Evolutionary conservation across 495 filamentous ascomycete species (phyloP).

Genomic region (Penicillium roqueforti): DNA sequence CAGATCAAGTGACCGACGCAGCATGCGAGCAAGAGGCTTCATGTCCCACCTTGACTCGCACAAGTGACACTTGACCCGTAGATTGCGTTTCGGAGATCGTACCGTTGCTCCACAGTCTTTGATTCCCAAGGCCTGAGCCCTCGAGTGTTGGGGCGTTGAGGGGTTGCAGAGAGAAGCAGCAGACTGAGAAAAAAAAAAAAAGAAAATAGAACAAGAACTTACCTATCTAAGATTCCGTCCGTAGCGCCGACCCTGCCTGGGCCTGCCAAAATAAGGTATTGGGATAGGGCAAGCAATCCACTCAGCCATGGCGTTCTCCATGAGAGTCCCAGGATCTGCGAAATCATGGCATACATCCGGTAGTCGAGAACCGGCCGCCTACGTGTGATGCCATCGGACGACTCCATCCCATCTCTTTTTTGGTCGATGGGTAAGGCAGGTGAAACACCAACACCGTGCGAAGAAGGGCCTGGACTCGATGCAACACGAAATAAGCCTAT

Average conservation of each 20-base stretch:
- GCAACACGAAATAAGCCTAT: slow-evolving; percentile 45
- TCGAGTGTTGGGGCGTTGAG: slow-evolving; percentile 15
- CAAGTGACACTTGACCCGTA: slow-evolving; percentile 33
- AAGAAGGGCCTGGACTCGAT: slow-evolving; percentile 26
- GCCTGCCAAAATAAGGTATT: slow-evolving; percentile 65
- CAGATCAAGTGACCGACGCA: slow-evolving; percentile 65
- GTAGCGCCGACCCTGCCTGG: slow-evolving; percentile 69
- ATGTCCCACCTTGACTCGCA: slow-evolving; percentile 27
- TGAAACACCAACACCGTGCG: slow-evolving; percentile 25
- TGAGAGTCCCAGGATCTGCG: slow-evolving; percentile 64
- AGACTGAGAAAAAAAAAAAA: slow-evolving; percentile 13
- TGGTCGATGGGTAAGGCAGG: slow-evolving; percentile 20
- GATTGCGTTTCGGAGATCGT: slow-evolving; percentile 40
- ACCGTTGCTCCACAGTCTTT: slow-evolving; percentile 34
- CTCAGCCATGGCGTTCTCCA: slow-evolving; percentile 81
- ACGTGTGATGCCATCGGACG: slow-evolving; percentile 43
- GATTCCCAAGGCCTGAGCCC: slow-evolving; percentile 25
- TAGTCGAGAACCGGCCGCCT: slow-evolving; percentile 72
- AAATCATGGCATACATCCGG: slow-evolving; percentile 64
- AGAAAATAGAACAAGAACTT: slow-evolving; percentile 46
- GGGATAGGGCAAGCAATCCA: slow-evolving; percentile 65
- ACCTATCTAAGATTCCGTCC: slow-evolving; percentile 84
- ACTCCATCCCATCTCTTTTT: slow-evolving; percentile 15
- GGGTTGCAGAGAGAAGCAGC: slow-evolving; percentile 22
- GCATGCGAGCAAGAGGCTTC: slow-evolving; percentile 55